Evolutionary conservation across 225 moss, liverwort and hornwort species (phyloP).

Genomic region (Ulota crispa): DNA sequence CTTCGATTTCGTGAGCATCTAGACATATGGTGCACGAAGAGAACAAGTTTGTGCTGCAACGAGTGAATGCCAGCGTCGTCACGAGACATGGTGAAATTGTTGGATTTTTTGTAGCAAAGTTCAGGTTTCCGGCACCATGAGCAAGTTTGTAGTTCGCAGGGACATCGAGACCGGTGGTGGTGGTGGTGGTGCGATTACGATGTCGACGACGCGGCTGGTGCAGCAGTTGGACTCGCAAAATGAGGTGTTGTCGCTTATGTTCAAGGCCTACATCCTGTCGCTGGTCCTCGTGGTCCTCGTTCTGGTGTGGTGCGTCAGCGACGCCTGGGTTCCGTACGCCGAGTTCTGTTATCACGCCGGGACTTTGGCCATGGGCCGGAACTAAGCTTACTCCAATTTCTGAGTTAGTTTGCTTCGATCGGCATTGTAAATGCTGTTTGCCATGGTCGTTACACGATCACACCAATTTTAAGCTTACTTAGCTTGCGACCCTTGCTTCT

Average conservation of each 20-base stretch:
- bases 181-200: neutral
- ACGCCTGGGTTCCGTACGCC: constrained; percentile 37
- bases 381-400: constrained; percentile 15
- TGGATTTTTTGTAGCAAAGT: neutral
- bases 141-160: neutral
- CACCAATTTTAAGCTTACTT: neutral
- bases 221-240: constrained; percentile 23
- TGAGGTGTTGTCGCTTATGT: constrained; percentile 40
- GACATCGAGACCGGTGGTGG: neutral
- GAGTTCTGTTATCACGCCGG: constrained; percentile 29
- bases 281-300: constrained; percentile 32
- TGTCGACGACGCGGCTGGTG: constrained; percentile 18
- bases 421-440: neutral
- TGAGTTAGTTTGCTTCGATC: neutral
- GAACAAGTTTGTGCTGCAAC: neutral
- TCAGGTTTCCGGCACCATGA: neutral
- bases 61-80: neutral
- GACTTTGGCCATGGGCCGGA: neutral
- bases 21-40: neutral
- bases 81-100: neutral
- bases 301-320: constrained; percentile 33
- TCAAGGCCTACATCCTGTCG: constrained; percentile 40
- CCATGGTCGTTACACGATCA: neutral
- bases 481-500: neutral
- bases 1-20: neutral